phyloP scores from a whole-genome alignment of 139 green algal genomes.

The Tetraselmis striata region DNA sequence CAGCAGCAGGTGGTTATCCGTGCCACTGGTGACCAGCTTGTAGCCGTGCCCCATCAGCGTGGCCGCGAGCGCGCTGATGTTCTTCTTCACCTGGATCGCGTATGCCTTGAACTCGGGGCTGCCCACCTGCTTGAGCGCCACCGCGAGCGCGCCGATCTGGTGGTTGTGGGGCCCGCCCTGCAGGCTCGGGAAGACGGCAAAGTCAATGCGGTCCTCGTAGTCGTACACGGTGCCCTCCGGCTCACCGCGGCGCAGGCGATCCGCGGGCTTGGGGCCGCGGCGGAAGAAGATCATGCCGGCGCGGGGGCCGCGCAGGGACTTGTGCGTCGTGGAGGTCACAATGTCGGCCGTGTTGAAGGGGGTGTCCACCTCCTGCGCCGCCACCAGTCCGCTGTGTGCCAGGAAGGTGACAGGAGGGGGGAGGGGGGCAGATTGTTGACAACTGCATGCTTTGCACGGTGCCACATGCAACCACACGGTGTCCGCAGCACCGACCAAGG shows the following conservation, averaged over 20 bases:
- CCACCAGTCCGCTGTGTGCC: constrained; percentile 54
- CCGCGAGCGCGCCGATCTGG: constrained; percentile 76
- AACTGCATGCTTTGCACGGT: too few species aligned
- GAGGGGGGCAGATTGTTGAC: background rate
- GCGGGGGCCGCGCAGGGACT: constrained; percentile 72
- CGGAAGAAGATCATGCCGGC: constrained; percentile 84
- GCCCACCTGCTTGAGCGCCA: constrained; percentile 68
- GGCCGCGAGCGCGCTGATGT: constrained; percentile 55
- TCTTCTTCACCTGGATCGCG: constrained; percentile 59
- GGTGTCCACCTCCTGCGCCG: constrained; percentile 43
- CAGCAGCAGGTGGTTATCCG: constrained; percentile 83
- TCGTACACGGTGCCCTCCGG: constrained; percentile 51
- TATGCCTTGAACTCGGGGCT: constrained; percentile 57
- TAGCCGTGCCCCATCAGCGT: constrained; percentile 60
- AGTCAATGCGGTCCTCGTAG: constrained; percentile 80
- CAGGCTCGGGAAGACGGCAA: constrained; percentile 78
- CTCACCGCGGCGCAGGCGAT: constrained; percentile 48
- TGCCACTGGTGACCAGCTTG: constrained; percentile 74
- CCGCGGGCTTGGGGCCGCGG: constrained; percentile 57
- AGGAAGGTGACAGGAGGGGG: background rate
- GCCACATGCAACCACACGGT: too few species aligned
- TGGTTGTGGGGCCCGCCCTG: constrained; percentile 87
- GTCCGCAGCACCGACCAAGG: too few species aligned
- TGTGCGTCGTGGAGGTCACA: constrained; percentile 89
- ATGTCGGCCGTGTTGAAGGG: constrained; percentile 80